Conservation (phyloP, 2,329 filamentous ascomycete species). For the Botryotinia calthae region DNA sequence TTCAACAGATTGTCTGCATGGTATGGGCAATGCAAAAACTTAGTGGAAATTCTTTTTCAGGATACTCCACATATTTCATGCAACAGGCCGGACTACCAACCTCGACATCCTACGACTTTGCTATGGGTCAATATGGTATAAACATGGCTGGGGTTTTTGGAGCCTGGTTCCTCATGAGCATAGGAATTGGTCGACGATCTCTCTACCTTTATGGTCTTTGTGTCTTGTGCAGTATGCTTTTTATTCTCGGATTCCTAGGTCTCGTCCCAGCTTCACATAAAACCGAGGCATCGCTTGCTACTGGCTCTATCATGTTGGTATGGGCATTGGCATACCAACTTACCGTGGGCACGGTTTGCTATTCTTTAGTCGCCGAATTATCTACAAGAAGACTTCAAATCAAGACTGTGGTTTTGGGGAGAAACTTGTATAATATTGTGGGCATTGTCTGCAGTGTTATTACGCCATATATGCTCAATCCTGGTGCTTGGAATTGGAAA, state of each 20-base stretch:
- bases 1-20: constrained; percentile 48
- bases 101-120: constrained; percentile 52
- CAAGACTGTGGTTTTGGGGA: constrained; percentile 85
- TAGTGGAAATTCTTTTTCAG: constrained; percentile 60
- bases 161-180: constrained; percentile 51
- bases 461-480: constrained; percentile 92
- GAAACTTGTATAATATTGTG: constrained; percentile 69
- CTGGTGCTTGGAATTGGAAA: constrained; percentile 80
- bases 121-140: constrained; percentile 49
- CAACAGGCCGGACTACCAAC: constrained; percentile 53
- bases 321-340: constrained; percentile 85
- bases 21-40: constrained; percentile 65
- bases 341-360: constrained; percentile 84
- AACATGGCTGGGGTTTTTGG: constrained; percentile 53
- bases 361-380: constrained; percentile 82
- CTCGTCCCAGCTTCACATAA: constrained; percentile 35
- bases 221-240: constrained; percentile 57
- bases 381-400: constrained; percentile 81
- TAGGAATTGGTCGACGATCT: constrained; percentile 47
- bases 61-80: constrained; percentile 61
- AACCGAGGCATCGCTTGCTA: constrained; percentile 32
- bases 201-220: constrained; percentile 52
- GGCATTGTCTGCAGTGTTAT: constrained; percentile 78
- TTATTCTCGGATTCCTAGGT: constrained; percentile 73
- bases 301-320: constrained; percentile 66